A percentile compares a stretch with the other conserved stretches of the same genome.
phyloP scores from a whole-genome alignment of 208 protist species.

The Trichomonas vaginalis region DNA sequence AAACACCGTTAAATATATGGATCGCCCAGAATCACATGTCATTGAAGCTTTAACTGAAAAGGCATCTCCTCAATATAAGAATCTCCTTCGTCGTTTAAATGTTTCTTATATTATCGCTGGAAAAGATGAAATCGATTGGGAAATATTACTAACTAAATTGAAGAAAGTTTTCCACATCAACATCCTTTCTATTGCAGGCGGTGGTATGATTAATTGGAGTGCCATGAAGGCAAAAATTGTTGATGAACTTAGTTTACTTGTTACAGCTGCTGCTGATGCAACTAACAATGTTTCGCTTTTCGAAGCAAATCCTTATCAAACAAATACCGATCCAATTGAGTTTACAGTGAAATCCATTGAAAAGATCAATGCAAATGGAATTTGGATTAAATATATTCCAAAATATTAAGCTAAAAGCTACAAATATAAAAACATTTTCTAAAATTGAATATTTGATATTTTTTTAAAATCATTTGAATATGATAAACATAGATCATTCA shows the following conservation, averaged over 20 bases:
- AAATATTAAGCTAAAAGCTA: too few species aligned
- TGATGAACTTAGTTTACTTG: not conserved
- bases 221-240: not conserved
- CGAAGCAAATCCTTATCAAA: too few species aligned
- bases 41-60: not conserved
- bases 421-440: too few species aligned
- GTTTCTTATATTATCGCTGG: not conserved
- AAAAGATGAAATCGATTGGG: not conserved
- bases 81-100: not conserved
- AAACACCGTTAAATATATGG: not conserved
- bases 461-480: too few species aligned
- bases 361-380: not conserved
- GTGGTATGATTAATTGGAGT: not conserved
- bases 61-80: not conserved
- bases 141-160: not conserved
- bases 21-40: not conserved
- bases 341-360: not conserved
- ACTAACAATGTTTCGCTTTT: not conserved
- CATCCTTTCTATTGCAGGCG: not conserved
- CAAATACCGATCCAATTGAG: not conserved
- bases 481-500: too few species aligned
- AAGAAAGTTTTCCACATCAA: not conserved
- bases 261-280: not conserved
- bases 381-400: not conserved
- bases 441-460: too few species aligned